A percentile compares a stretch with the other conserved stretches of the same genome.
Conservation (phyloP, 129 eudicot species). For the Silybum marianum region DNA sequence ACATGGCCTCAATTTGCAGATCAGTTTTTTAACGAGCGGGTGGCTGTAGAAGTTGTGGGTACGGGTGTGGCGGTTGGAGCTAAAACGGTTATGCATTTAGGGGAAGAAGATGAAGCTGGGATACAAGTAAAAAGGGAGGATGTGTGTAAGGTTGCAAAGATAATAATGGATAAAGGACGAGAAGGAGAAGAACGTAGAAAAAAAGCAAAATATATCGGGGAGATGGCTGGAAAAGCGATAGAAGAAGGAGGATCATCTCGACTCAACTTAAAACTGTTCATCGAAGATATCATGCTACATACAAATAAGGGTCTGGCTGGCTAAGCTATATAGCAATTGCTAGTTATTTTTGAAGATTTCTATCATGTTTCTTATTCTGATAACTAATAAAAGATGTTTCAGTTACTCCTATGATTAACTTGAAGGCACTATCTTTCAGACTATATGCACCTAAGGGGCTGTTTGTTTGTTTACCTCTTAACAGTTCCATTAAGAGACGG, state of each 20-base stretch:
- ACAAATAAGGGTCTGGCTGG: constrained; percentile 28
- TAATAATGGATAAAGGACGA: constrained; percentile 26
- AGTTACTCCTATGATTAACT: neutral
- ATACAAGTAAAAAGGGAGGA: constrained; percentile 37
- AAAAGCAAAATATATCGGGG: constrained; percentile 23
- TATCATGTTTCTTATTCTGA: constrained; percentile 10
- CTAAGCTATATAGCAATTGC: constrained; percentile 17
- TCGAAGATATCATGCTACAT: constrained; percentile 33
- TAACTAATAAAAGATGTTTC: neutral
- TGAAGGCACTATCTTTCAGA: neutral
- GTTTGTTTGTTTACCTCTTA: too few species aligned
- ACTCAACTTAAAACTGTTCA: constrained; percentile 19
- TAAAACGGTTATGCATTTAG: constrained; percentile 17
- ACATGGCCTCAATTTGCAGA: constrained; percentile 56
- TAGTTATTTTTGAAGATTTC: constrained; percentile 22
- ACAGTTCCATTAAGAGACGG: too few species aligned
- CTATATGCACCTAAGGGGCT: neutral
- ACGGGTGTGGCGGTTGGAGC: constrained; percentile 40
- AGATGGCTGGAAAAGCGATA: constrained; percentile 32
- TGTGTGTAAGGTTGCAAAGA: constrained; percentile 24
- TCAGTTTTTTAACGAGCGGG: constrained; percentile 39
- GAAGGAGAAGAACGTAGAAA: constrained; percentile 33
- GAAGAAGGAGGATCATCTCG: constrained; percentile 44
- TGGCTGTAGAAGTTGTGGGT: constrained; percentile 31
- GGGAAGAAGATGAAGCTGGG: constrained; percentile 18